Percentiles rank a stretch among this genome's conserved stretches.
These are phyloP conservation scores for Yamadazyma diddensiae DNA, from an alignment of 1,139 yeast species.

Conservation along the genomic window DNA sequence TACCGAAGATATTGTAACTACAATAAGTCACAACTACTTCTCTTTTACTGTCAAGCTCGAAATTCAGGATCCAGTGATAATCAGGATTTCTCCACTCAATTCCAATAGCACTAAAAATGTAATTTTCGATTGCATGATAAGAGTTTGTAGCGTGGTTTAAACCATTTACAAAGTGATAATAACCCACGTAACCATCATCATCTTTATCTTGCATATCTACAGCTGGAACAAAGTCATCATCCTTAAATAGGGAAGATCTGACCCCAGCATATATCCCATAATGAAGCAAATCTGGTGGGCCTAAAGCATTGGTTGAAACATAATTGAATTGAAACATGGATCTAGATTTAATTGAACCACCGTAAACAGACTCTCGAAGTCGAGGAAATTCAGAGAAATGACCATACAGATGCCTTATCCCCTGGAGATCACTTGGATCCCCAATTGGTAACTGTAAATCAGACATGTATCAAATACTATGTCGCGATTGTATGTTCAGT, in stretches of 20 bases:
- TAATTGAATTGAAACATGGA: conserved; percentile 9
- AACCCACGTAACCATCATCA: conserved; percentile 43
- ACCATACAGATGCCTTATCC: no score
- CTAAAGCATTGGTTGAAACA: conserved; percentile 14
- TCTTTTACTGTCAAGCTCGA: conserved; percentile 17
- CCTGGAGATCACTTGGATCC: no score
- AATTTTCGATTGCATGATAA: conserved; percentile 27
- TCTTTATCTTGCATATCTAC: conserved; percentile 14
- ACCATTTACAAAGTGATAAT: conserved; percentile 41
- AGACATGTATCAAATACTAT: no score
- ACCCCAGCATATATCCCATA: conserved; percentile 38
- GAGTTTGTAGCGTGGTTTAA: conserved; percentile 17
- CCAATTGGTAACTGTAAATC: no score
- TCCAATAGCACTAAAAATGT: conserved; percentile 28
- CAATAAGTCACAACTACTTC: conserved; percentile 48
- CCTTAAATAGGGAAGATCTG: conserved; percentile 26
- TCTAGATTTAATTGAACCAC: conserved; percentile 10
- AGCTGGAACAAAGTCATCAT: conserved; percentile 25
- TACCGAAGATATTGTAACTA: conserved; percentile 46
- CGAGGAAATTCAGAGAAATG: conserved; percentile 12
- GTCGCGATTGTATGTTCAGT: no score
- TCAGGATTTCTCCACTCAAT: conserved; percentile 19
- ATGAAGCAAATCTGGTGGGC: conserved; percentile 42
- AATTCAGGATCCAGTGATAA: conserved; percentile 14
- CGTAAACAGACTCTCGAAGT: conserved; percentile 13